Evolutionary conservation across 2,329 filamentous ascomycete species (phyloP).

Genomic region (Pseudogymnoascus sp.): DNA sequence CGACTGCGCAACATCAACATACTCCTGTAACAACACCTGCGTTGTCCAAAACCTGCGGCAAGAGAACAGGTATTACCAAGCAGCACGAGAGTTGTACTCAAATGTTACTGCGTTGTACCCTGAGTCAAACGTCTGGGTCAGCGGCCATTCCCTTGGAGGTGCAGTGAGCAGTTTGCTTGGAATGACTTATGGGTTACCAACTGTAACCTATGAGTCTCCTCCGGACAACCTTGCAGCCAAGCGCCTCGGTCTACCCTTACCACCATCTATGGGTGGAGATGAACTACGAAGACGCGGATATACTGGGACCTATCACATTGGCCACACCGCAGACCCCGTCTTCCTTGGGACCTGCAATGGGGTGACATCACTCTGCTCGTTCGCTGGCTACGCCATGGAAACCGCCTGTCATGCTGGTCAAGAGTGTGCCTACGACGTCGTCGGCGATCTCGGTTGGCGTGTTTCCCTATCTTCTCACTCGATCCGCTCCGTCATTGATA

Average conservation of each 20-base stretch:
- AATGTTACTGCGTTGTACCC: conserved; percentile 90
- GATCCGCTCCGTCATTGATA: conserved; percentile 78
- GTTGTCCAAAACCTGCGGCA: conserved; percentile 65
- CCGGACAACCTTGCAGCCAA: conserved; percentile 82
- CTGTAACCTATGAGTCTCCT: conserved; percentile 88
- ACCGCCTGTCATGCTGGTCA: conserved; percentile 83
- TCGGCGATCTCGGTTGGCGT: conserved; percentile 84
- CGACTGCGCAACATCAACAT: conserved; percentile 81
- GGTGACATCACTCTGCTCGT: conserved; percentile 81
- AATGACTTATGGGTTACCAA: conserved; percentile 81
- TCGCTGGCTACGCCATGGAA: conserved; percentile 85
- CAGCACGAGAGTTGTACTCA: conserved; percentile 79
- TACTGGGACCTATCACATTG: conserved; percentile 83
- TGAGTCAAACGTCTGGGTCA: conserved; percentile 74
- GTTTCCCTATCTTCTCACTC: conserved; percentile 87
- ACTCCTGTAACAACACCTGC: conserved; percentile 88
- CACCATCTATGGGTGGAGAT: conserved; percentile 62
- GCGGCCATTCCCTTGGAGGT: conserved; percentile 88
- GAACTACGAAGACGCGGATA: conserved; percentile 62
- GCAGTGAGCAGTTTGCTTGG: conserved; percentile 82
- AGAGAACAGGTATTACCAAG: conserved; percentile 87
- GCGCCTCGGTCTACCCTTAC: conserved; percentile 75
- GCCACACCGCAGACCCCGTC: conserved; percentile 90
- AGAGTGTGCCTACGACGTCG: conserved; percentile 88
- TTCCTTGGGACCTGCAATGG: conserved; percentile 92